Evolutionary conservation across 148 eudicot genomes (phyloP), one percentile per base, ranked within the genome.

Genomic region (Chenopodium berlandieri): DNA sequence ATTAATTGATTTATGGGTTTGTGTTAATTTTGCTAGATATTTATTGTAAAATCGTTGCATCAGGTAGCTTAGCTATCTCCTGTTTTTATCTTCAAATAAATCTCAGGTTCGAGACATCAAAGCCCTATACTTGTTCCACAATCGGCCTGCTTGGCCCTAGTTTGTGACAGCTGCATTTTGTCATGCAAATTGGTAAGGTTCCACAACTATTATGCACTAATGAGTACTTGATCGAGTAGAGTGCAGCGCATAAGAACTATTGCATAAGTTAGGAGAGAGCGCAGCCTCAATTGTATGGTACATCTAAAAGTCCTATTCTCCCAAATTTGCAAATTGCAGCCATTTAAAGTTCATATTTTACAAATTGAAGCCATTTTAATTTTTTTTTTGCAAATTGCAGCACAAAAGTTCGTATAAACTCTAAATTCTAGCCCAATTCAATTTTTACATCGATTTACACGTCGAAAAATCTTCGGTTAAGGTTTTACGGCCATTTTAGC

Each of bases 161-260:
- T 96, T 94, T 88, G 90, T 92, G 81, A 92, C 99, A n/a, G 89
- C 99, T 67, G 93, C 98, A 27, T 96, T 96, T 85, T 96, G 99
- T 80, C 99, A 94, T 90, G 93, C 90, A 78, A 91, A 87, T 86
- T 94, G 99, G 99, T 96, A 86, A 89, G 91, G 52, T 47, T 74
- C 77, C 76, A 31, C 52, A 78, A 10, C 73, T 56, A 9, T 19
- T 22, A 17, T 23, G 17, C 2, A 30, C 12, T 67, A 31, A 44
- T 52, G 13, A 50, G 11, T 50, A 9, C 62, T 7, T 71, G 50
- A 58, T 75, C 52, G 48, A 25, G 48, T 78, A 52, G 12, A 32
- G 3, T 54, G 27, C 2, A 31, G 22, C 25, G 0, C 23, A 4
- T 73, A 23, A 44, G 60, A 80, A 58, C 19, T 44, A 73, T 44